phyloP scores from a whole-genome alignment of 108 stramenopile species.

The Pseudonitzschia pungens region DNA sequence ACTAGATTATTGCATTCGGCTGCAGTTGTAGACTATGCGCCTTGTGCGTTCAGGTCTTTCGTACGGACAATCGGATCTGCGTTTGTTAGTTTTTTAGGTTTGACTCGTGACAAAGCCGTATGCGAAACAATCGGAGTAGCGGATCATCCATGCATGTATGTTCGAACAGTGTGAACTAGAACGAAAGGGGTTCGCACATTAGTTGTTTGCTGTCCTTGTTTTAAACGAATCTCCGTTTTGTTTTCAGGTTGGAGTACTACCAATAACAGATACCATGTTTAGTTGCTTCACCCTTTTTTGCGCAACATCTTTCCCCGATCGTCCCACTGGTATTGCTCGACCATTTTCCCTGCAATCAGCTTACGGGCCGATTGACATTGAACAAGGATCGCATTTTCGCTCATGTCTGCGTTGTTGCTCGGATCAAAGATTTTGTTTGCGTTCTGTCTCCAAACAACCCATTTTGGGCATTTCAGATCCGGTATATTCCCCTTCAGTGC shows the following conservation, averaged over 20 bases:
- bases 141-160: no score
- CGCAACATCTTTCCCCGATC: background rate
- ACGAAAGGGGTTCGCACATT: no score
- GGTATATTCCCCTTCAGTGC: slow-evolving; percentile 15
- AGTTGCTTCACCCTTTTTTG: background rate
- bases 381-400: slow-evolving; percentile 51
- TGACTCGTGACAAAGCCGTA: no score
- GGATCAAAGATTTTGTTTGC: slow-evolving; percentile 66
- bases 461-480: slow-evolving; percentile 25
- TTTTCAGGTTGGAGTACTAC: no score
- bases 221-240: no score
- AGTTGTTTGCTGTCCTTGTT: no score
- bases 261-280: background rate
- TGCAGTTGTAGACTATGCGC: background rate
- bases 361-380: slow-evolving; percentile 57
- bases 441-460: slow-evolving; percentile 61
- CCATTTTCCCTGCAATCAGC: slow-evolving; percentile 51
- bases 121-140: no score
- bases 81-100: no score
- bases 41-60: background rate
- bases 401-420: slow-evolving; percentile 35
- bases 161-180: no score
- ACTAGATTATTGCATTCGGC: background rate
- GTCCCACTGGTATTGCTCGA: slow-evolving; percentile 46
- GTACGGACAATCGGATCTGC: no score